Evolutionary conservation across 768 basidiomycete species (phyloP), one percentile per base, ranked within the genome.

Genomic region (Hortiboletus campestris): DNA sequence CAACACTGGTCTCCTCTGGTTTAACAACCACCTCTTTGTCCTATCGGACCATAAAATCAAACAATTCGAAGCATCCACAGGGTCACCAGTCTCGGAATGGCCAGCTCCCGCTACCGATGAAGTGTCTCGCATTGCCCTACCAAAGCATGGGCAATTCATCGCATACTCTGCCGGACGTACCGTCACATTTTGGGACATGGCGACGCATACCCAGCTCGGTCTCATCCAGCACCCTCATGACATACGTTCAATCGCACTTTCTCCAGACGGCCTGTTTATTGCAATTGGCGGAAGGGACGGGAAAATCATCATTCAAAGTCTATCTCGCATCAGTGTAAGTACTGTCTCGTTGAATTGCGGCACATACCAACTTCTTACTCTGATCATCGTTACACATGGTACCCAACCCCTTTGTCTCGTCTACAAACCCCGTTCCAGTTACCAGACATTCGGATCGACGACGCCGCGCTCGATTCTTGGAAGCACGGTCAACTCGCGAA

Each of bases 1-100:
- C 31, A 40, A 32, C 46, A 53, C 1, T 6, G 29, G 44, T 46
- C 51, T 58, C 19, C 5, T 53, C 20, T 60, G 59, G 51, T 36
- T 3, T 47, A 0, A 42, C 29, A 5, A n/a, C 16, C 16, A 17
- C 20, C 40, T 42, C 10, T 1, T 43, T 25, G 20, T 42, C 16
- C 2, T 42, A 11, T 42, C 31, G 5, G 16, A 8, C 22, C 0
- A 8, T 9, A n/a, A 6, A 42, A 25, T 51, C 20, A n/a, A 12
- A 20, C 16, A 42, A n/a, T 4, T 42, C 11, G 41, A 34, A 1
- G 19, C 20, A 8, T 42, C 31, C 11, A 32, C 49, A 0, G 53
- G 58, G 3, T 46, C 28, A 32, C 0, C 2, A 4, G 20, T 42
- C 32, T 32, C 31, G 11, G 31, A 41, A 22, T 51, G 40, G 49